A percentile compares a stretch with the other conserved stretches of the same genome.
These are phyloP conservation scores for Pichiaceae sp. DNA, from an alignment of 1,139 yeast genomes.

Conservation along the genomic window DNA sequence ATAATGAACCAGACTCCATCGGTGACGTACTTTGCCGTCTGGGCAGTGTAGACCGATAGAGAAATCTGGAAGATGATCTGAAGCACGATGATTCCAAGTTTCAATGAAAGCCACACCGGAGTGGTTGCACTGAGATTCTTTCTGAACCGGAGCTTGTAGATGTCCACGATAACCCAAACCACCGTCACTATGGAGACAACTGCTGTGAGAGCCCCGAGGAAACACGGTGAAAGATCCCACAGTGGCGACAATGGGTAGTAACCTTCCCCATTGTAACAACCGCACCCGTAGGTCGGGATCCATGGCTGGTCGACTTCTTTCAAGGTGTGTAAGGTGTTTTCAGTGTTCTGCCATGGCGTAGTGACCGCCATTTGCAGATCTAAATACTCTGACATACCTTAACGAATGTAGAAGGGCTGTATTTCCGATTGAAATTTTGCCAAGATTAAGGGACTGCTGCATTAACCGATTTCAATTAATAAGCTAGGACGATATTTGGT, in stretches of 20 bases:
- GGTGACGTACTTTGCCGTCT: slow-evolving; percentile 18
- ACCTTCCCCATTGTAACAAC: slow-evolving; percentile 48
- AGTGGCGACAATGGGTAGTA: slow-evolving; percentile 64
- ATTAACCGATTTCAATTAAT: too few relatives aligned
- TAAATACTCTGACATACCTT: too few relatives aligned
- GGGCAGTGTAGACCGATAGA: slow-evolving; percentile 22
- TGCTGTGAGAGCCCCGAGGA: slow-evolving; percentile 60
- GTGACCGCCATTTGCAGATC: too few relatives aligned
- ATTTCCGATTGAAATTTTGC: too few relatives aligned
- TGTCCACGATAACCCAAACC: slow-evolving; percentile 41
- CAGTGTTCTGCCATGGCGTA: too few relatives aligned
- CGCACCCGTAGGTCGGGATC: slow-evolving; percentile 8
- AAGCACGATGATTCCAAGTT: slow-evolving; percentile 31
- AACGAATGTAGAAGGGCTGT: too few relatives aligned
- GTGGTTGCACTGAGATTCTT: slow-evolving; percentile 7
- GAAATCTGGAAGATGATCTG: slow-evolving; percentile 31
- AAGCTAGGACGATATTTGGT: too few relatives aligned
- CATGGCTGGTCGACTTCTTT: too few relatives aligned
- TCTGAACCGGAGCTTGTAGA: slow-evolving; percentile 22
- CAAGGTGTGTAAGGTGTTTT: too few relatives aligned
- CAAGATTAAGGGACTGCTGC: too few relatives aligned
- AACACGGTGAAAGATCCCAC: slow-evolving; percentile 73
- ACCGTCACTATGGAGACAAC: slow-evolving; percentile 33
- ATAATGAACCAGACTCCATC: slow-evolving; percentile 20
- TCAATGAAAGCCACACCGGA: slow-evolving; percentile 29